phyloP scores from a whole-genome alignment of 257 asterid genomes.

The Capsicum chinense region DNA sequence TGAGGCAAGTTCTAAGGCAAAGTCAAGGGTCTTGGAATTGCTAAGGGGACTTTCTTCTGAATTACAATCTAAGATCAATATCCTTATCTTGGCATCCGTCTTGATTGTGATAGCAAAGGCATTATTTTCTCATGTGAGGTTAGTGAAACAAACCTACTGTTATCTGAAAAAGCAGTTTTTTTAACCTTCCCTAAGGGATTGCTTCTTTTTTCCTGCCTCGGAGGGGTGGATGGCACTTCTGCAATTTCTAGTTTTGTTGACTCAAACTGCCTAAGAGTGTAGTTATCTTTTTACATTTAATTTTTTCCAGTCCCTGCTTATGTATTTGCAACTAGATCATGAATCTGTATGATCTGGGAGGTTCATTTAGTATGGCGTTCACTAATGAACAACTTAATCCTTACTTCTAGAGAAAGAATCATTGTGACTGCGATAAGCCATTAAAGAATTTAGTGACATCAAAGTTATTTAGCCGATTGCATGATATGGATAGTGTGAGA shows the following conservation, averaged over 20 bases:
- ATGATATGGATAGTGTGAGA: no score
- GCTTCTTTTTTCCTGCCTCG: background rate
- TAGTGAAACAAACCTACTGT: constrained; percentile 38
- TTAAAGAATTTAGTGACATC: no score
- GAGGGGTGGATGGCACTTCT: background rate
- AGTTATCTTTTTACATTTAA: background rate
- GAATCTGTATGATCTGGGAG: background rate
- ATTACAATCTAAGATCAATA: constrained; percentile 79
- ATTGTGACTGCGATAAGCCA: no score
- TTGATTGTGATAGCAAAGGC: constrained; percentile 90
- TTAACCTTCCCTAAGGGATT: background rate
- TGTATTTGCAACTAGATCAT: constrained; percentile 27
- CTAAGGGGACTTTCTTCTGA: constrained; percentile 80
- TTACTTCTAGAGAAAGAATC: no score
- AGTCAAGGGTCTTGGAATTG: constrained; percentile 72
- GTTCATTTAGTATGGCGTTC: constrained; percentile 9
- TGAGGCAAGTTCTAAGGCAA: constrained; percentile 78
- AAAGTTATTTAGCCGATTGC: no score
- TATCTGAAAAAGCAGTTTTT: constrained; percentile 7
- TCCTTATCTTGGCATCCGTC: constrained; percentile 88
- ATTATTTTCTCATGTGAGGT: constrained; percentile 91
- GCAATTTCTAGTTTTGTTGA: background rate
- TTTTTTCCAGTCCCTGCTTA: background rate
- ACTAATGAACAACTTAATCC: constrained; percentile 19
- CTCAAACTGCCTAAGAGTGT: background rate